phyloP scores from a whole-genome alignment of 306 rosid genomes.

The Cucumis hystrix region DNA sequence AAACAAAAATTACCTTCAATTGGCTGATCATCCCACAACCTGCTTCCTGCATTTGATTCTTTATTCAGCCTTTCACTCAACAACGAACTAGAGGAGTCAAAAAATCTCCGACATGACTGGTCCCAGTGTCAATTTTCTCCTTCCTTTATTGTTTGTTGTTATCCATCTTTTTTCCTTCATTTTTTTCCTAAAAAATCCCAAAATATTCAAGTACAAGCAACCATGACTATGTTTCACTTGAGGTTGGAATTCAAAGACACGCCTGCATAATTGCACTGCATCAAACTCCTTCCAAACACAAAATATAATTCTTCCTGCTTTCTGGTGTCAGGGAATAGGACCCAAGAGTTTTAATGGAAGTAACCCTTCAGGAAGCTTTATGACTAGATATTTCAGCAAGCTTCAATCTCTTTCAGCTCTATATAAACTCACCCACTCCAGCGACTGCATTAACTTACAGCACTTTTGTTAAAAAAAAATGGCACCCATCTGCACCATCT shows the following conservation, averaged over 20 bases:
- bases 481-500: slow-evolving; percentile 3
- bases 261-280: background rate
- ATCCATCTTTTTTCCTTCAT: background rate
- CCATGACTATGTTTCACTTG: background rate
- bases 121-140: background rate
- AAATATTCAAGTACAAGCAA: background rate
- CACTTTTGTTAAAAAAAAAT: background rate
- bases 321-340: background rate
- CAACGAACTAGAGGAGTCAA: background rate
- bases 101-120: background rate
- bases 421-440: background rate
- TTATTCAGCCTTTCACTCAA: background rate
- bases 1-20: background rate
- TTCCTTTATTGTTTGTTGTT: background rate
- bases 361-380: background rate
- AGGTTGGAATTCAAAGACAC: background rate
- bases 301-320: background rate
- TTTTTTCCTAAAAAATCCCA: background rate
- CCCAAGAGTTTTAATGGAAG: background rate
- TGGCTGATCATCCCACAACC: background rate
- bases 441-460: background rate
- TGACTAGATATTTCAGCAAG: background rate
- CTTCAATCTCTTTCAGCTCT: background rate
- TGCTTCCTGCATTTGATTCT: background rate
- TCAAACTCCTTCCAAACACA: background rate